These are phyloP conservation scores for Pichia sp. DNA, from an alignment of 1,139 yeast genomes.

Conservation along the genomic window DNA sequence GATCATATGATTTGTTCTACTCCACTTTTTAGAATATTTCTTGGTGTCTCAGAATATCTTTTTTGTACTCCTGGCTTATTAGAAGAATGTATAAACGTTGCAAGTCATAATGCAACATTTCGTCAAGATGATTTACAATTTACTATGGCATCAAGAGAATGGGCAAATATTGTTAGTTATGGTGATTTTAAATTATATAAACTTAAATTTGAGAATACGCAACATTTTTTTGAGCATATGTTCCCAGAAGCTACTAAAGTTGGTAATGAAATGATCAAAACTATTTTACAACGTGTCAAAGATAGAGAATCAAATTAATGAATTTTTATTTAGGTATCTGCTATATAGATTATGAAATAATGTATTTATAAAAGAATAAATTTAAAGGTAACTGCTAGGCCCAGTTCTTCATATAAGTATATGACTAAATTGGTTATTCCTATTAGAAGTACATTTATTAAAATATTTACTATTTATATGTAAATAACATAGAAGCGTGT, in stretches of 20 bases:
- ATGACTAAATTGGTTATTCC: too few relatives aligned
- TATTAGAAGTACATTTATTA: too few relatives aligned
- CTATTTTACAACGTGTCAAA: constrained; percentile 54
- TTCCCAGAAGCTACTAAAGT: constrained; percentile 80
- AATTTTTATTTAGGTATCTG: background rate
- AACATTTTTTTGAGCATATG: constrained; percentile 76
- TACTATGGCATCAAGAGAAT: constrained; percentile 71
- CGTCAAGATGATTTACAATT: constrained; percentile 84
- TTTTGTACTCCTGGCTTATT: constrained; percentile 79
- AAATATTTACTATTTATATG: too few relatives aligned
- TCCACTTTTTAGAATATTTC: constrained; percentile 82
- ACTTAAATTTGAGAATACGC: constrained; percentile 70
- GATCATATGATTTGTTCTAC: constrained; percentile 97
- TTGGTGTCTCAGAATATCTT: constrained; percentile 89
- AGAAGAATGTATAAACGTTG: constrained; percentile 72
- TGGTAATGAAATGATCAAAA: constrained; percentile 95
- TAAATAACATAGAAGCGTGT: too few relatives aligned
- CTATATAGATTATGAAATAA: background rate
- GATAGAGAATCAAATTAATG: constrained; percentile 29
- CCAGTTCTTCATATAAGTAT: too few relatives aligned
- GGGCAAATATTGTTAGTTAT: constrained; percentile 78
- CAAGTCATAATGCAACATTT: constrained; percentile 60
- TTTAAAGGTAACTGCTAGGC: too few relatives aligned
- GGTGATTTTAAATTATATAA: constrained; percentile 73
- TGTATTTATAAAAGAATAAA: too few relatives aligned